Percentiles rank a stretch among this genome's conserved stretches.
Evolutionary conservation across 83 land plant genomes (phyloP).

Genomic region (Picea abies): DNA sequence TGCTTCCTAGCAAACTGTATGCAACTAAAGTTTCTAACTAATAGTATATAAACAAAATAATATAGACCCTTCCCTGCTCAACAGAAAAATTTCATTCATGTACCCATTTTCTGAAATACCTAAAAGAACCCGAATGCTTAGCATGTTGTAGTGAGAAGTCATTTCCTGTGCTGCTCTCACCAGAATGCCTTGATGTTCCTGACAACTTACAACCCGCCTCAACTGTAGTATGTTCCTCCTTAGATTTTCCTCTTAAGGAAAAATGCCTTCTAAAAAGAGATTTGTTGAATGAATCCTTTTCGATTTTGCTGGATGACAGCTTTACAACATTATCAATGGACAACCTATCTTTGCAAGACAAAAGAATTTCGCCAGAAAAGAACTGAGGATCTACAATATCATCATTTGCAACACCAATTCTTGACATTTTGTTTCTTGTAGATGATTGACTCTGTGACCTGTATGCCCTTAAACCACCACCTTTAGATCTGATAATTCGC

Average conservation of each 20-base stretch:
- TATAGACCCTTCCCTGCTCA: background rate
- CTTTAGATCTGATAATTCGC: slow-evolving; percentile 12
- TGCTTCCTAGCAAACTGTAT: background rate
- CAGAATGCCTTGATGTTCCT: slow-evolving; percentile 9
- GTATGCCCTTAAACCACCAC: slow-evolving; percentile 8
- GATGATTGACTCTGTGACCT: slow-evolving; percentile 13
- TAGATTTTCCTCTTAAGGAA: slow-evolving; percentile 6
- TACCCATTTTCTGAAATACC: background rate
- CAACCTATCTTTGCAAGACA: background rate
- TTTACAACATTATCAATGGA: slow-evolving; percentile 11
- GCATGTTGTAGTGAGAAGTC: slow-evolving; percentile 6
- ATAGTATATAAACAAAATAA: background rate
- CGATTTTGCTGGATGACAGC: slow-evolving; percentile 1
- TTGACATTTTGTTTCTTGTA: slow-evolving; percentile 5
- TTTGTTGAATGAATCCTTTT: slow-evolving; percentile 8
- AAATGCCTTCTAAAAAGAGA: slow-evolving; percentile 6
- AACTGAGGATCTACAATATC: slow-evolving; percentile 14
- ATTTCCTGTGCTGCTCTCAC: slow-evolving; percentile 2
- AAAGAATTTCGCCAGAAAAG: slow-evolving; percentile 15
- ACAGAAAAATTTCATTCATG: background rate
- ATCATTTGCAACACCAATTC: slow-evolving; percentile 6
- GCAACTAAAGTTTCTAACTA: slow-evolving; percentile 4
- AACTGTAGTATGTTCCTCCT: slow-evolving; percentile 1
- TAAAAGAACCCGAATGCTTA: slow-evolving; percentile 8
- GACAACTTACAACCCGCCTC: slow-evolving; percentile 8